Base-by-base conservation (phyloP, 306 rosid genomes). In the Trichosanthes cucumerina region DNA sequence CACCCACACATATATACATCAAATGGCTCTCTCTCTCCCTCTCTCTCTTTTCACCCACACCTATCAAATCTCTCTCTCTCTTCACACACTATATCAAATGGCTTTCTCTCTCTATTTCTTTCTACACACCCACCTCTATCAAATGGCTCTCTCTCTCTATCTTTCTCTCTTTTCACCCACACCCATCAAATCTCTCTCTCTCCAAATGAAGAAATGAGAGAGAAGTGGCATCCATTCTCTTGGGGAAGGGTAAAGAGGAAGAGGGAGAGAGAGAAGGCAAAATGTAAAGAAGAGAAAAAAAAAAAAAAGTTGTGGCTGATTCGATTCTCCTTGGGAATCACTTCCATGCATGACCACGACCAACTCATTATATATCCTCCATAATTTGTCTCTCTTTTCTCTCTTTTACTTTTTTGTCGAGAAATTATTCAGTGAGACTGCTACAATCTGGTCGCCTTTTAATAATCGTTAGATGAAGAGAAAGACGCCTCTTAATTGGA, bases 331-430 rank as follows among this genome's bases (percentile, higher is more conserved):
- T 92, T 72, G 98, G 91, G 85, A 92, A 86, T 83, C 96, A 93
- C 59, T 87, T 91, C 96, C 97, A 95, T 95, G 97, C 98, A 92
- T 84, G 81, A 82, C 90, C 82, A 88, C 89, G 88, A 88, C 89
- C 86, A 84, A 77, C 87, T 81, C 66, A 34, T 33, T 70, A 21
- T 62, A 31, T 11, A 77, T 46, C 76, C 53, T 70, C 34, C 76
- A 70, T 41, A 49, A 70, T 43, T 6, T 46, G 4, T 11, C 38
- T 9, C 77, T 79, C 72, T 36, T 14, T 14, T 31, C 24, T 49
- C 19, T n/a, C 33, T 31, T 56, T 33, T 7, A n/a, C 23, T 77
- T 47, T 50, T 75, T 44, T n/a, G n/a, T n/a, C n/a, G n/a, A n/a
- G n/a, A n/a, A n/a, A n/a, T n/a, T n/a, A n/a, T n/a, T n/a, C n/a